Conservation (phyloP, 768 basidiomycete species). For the Termitomyces sp. region DNA sequence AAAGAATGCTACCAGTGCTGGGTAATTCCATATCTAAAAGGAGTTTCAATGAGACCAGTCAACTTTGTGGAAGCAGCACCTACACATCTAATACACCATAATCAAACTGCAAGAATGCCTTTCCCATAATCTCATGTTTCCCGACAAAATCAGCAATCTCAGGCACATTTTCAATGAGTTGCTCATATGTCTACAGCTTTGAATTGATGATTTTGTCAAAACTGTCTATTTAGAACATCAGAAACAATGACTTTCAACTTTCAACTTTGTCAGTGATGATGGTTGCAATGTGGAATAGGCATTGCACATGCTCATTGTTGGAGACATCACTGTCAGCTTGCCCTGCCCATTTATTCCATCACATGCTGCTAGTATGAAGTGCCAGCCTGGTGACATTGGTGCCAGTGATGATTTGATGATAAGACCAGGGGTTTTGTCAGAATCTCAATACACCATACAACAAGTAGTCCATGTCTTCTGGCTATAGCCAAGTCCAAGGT, state of each 20-base stretch:
- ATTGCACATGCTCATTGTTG: slow-evolving; percentile 15
- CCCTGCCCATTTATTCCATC: too few species aligned
- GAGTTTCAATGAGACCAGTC: not conserved
- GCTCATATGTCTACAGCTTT: slow-evolving; percentile 57
- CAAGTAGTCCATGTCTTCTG: too few species aligned
- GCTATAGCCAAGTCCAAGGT: too few species aligned
- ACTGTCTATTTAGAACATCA: slow-evolving; percentile 19
- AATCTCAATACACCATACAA: too few species aligned
- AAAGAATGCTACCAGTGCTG: too few species aligned
- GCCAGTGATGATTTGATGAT: too few species aligned
- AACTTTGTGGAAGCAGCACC: not conserved
- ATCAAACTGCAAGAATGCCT: slow-evolving; percentile 57
- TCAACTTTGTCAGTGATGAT: slow-evolving; percentile 15
- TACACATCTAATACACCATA: too few species aligned
- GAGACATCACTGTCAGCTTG: too few species aligned
- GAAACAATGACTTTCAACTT: not conserved
- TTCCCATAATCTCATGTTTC: slow-evolving; percentile 49
- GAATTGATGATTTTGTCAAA: slow-evolving; percentile 43
- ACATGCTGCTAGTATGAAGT: too few species aligned
- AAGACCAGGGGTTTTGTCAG: too few species aligned
- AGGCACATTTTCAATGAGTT: slow-evolving; percentile 47
- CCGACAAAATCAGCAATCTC: slow-evolving; percentile 51
- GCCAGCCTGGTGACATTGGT: too few species aligned
- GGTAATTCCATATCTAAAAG: too few species aligned
- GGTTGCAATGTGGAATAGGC: slow-evolving; percentile 11